Percentiles rank a stretch among this genome's conserved stretches.
Evolutionary conservation across 202 grass and related monocot species (phyloP).

Genomic region (Musa balbisiana): DNA sequence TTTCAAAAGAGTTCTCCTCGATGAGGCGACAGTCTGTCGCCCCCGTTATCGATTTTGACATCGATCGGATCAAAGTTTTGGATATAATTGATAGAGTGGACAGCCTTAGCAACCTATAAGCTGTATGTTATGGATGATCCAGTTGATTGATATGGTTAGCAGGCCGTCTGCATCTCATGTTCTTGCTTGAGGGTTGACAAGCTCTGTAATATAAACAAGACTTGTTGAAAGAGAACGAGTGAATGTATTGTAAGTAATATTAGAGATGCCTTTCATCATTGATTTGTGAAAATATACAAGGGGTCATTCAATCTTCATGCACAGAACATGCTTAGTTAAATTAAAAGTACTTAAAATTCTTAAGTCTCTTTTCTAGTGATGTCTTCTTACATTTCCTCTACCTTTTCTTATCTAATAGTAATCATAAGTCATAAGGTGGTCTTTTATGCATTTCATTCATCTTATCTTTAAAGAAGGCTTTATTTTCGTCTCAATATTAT

Average conservation of each 20-base stretch:
- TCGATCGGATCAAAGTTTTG: conserved; percentile 72
- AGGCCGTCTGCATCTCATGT: background rate
- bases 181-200: background rate
- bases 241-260: background rate
- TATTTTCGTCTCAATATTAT: no score
- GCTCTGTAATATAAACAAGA: background rate
- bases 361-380: no score
- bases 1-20: background rate
- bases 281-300: background rate
- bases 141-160: background rate
- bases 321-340: background rate
- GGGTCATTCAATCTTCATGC: background rate
- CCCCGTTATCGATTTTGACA: background rate
- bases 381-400: no score
- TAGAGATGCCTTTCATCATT: background rate
- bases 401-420: no score
- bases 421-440: no score
- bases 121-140: background rate
- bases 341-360: no score
- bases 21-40: background rate
- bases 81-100: conserved; percentile 82
- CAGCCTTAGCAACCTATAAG: conserved; percentile 43
- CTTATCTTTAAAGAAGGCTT: no score
- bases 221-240: background rate
- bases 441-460: no score